Evolutionary conservation across 805 yeast genomes (phyloP), one percentile per base, ranked within the genome.

Genomic region (Kuraishia ogatae): DNA sequence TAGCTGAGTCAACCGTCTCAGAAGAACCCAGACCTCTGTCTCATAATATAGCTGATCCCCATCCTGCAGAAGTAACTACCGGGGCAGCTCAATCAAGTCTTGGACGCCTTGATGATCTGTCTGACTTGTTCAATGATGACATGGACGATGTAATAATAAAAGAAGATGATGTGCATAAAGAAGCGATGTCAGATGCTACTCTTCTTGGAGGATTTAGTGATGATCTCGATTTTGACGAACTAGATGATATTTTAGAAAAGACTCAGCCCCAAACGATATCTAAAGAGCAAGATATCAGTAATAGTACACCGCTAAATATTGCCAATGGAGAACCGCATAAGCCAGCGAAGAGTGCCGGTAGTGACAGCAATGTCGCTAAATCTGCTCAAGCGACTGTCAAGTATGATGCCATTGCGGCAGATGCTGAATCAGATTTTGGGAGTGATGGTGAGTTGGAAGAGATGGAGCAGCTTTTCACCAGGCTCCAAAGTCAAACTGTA

Each of bases 201-300:
- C 19, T 24, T 17, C 24, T 23, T 20, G 35, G 49, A 17, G 58
- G 57, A 5, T 66, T 70, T 50, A 61, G 65, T 46, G 71, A 67
- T 53, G 72, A 70, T 47, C 58, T 67, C 2, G 72, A 68, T 53
- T 54, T 65, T 61, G 64, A 60, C 39, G 71, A 66, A 48, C 59
- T 67, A 21, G 67, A 66, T 53, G 52, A 53, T 26, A 53, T 39
- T 51, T 51, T 52, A 48, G 54, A 48, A 55, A 24, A 29, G 57
- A 28, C 54, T 3, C 43, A 35, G n/a, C 43, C 43, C n/a, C 43
- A 35, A 15, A 35, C 17, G 4, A 15, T 15, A 5, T 17, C 17
- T 17, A 35, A 35, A 17, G 43, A 35, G 13, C 17, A 35, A 11
- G 43, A 35, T 7, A 15, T 35, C 21, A 47, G 50, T 22, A 47